Base-by-base conservation (phyloP, 2,329 filamentous ascomycete species). In the Penicillium sumatraense region DNA sequence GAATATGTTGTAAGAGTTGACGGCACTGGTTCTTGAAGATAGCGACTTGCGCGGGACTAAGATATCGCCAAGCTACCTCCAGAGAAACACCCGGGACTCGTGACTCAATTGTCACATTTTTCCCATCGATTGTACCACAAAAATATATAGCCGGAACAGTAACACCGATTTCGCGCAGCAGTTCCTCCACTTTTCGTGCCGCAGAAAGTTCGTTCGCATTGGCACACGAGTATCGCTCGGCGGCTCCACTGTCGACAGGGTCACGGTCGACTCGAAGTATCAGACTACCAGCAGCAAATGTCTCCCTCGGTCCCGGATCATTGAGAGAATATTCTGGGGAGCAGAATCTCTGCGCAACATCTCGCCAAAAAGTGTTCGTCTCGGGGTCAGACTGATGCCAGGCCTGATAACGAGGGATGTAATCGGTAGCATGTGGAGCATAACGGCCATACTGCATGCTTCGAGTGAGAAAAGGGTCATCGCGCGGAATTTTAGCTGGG, bases 51-150 rank as follows among this genome's bases (percentile, higher is more conserved):
- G 67, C 62, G 8, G 53, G n/a, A 18, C 62, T 67, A 20, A 77
- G 67, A 50, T 74, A 71, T 20, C 63, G 71, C 71, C 69, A 77
- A n/a, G 67, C 72, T 40, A 71, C 64, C 38, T 75, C 70, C 26
- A 77, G 60, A 13, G 74, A 71, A 45, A 75, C 70, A 4, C 75
- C 75, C 3, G 74, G 72, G 20, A 77, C 72, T 40, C 74, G 65
- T 13, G 73, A 73, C 59, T 76, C 73, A 38, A 75, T 67, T 7
- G 74, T 71, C 36, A 76, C 65, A 54, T 77, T 75, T 49, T 70
- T 74, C 38, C 67, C 72, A 23, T 72, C 68, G 41, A 77, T 63
- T 27, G 62, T 71, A 13, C 72, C 71, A 49, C 66, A 73, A n/a
- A 75, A 75, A 48, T 71, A 67, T 57, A 73, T 67, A 40, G 70